Base-by-base conservation (phyloP, 495 filamentous ascomycete species). In the Penicillium roqueforti region DNA sequence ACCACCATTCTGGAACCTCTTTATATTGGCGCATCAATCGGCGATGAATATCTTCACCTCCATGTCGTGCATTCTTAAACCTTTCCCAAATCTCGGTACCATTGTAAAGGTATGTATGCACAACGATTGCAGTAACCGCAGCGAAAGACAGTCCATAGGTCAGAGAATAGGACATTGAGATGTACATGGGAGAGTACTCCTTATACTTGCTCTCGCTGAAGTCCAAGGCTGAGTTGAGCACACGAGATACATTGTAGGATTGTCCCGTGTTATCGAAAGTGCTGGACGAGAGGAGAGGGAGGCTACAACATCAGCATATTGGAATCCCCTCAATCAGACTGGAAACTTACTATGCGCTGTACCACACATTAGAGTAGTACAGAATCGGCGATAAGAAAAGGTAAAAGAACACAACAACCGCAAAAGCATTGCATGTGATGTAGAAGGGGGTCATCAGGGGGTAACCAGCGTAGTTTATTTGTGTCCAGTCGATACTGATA, bases 401-500 rank as follows among this genome's bases (percentile, higher is more conserved):
- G 77, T 31, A 76, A 71, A 59, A 84, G 72, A 57, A 81, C 52
- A 44, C 81, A 71, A 38, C 77, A 3, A 76, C 76, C n/a, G 80
- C 68, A 57, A 76, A 84, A 10, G 79, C 81, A 9, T 81, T 74
- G 47, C 84, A 79, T 20, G 80, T 80, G 25, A 80, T 83, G 75
- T 83, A 86, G 67, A 85, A 83, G 39, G 84, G 82, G 6, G 82
- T 85, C 47, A 81, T 56, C 20, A 86, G 47, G 1, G 80, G 81
- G 19, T 80, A 53, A 1, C 83, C 83, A 0, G 62, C 62, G 26
- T 65, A 26, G 78, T 81, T 25, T 62, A 66, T 51, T 73, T 79
- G 6, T 74, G 83, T 79, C 63, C 63, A 66, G 70, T 92, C 88
- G 56, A 92, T 88, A 0, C 87, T 92, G 54, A 92, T 61, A 10